A percentile compares a stretch with the other conserved stretches of the same genome.
Evolutionary conservation across 805 yeast species (phyloP).

Genomic region (Yarrowia phangngaensis): DNA sequence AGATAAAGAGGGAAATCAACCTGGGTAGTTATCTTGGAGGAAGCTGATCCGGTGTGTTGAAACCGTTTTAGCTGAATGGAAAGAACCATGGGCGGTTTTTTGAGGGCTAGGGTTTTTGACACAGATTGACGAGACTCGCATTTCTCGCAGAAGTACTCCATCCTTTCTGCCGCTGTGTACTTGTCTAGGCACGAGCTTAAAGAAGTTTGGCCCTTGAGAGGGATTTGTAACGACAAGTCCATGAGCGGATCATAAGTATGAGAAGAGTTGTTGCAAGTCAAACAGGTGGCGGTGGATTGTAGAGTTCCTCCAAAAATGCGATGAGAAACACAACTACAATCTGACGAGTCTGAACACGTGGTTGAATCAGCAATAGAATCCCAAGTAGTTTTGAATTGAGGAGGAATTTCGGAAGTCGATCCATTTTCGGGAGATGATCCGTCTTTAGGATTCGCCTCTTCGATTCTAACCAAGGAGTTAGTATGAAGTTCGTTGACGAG

Average conservation of each 20-base stretch:
- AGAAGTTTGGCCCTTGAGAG: constrained; percentile 31
- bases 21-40: constrained; percentile 68
- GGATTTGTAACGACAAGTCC: constrained; percentile 78
- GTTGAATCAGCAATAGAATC: constrained; percentile 19
- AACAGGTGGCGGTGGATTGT: constrained; percentile 73
- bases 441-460: constrained; percentile 6
- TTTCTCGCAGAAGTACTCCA: constrained; percentile 68
- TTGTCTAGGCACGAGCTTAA: constrained; percentile 65
- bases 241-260: constrained; percentile 80
- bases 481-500: constrained; percentile 76
- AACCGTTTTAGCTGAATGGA: constrained; percentile 78
- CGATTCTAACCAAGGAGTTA: not conserved
- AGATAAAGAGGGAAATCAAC: constrained; percentile 70
- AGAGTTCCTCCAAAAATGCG: constrained; percentile 77
- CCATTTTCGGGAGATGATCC: too few relatives aligned
- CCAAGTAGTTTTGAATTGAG: constrained; percentile 20
- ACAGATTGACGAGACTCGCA: constrained; percentile 66
- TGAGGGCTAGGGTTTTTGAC: constrained; percentile 64
- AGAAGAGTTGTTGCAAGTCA: constrained; percentile 60
- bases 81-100: constrained; percentile 69
- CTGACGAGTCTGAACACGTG: constrained; percentile 5
- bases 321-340: constrained; percentile 79
- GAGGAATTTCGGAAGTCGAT: constrained; percentile 13
- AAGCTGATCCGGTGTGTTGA: constrained; percentile 50
- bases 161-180: constrained; percentile 71